Evolutionary conservation across 2,329 filamentous ascomycete species (phyloP).

Genomic region (Trichoderma oligosporum): DNA sequence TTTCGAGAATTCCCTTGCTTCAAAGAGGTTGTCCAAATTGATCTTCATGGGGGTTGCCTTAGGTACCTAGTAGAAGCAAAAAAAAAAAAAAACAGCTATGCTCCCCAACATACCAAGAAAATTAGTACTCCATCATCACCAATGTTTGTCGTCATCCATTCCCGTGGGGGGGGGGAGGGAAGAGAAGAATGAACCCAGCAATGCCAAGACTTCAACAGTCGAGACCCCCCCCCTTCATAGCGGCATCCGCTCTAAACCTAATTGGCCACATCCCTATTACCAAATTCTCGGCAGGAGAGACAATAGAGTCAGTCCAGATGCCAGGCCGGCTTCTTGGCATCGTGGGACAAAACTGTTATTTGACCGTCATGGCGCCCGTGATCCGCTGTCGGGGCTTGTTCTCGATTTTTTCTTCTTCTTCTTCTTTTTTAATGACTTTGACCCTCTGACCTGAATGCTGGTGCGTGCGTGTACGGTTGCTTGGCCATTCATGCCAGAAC

Average conservation of each 20-base stretch:
- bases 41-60: no score
- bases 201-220: slow-evolving; percentile 19
- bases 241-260: slow-evolving; percentile 19
- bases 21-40: no score
- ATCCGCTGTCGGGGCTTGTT: slow-evolving; percentile 1
- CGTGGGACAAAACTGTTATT: slow-evolving; percentile 14
- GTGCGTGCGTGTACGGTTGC: no score
- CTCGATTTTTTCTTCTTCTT: not conserved
- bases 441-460: no score
- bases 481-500: no score
- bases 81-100: no score
- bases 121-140: not conserved
- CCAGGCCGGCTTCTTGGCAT: slow-evolving; percentile 11
- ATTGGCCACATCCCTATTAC: slow-evolving; percentile 14
- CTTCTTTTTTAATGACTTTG: not conserved
- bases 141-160: not conserved
- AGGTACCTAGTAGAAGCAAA: no score
- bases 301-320: not conserved
- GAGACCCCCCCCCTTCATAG: slow-evolving; percentile 2
- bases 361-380: slow-evolving; percentile 10
- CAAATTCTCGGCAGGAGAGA: not conserved
- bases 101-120: no score
- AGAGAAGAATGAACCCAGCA: slow-evolving; percentile 5
- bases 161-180: no score
- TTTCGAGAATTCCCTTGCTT: no score